Evolutionary conservation across 192 early-diverging fungal species (phyloP), one percentile per base, ranked within the genome.

Genomic region (Rhizoclosmatium sp.): DNA sequence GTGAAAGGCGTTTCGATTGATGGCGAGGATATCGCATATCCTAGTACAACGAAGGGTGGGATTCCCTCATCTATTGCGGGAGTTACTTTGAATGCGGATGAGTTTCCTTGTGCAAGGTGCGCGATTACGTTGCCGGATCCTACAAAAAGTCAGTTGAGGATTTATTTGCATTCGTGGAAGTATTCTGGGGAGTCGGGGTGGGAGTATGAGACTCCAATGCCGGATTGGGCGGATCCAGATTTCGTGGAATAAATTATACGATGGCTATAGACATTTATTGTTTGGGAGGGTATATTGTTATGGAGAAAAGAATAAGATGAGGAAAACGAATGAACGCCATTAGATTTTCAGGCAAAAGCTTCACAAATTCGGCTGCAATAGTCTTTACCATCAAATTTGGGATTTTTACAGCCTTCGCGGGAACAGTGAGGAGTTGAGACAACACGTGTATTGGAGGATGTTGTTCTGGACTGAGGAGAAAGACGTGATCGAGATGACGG

Each of bases 81-180:
- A 45, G 46, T 42, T 9, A 23, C 44, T 19, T 69, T 69, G 67
- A 69, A 21, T 47, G 1, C 23, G n/a, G 51, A 71, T 39, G 80
- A 60, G 59, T 69, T 67, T 78, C 77, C 40, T 58, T 95, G 95
- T 80, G 65, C 69, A 3, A 89, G 93, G 49, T 97, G 95, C 78
- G 72, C 78, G 3, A 72, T 86, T 4, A 72, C 80, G 1, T 84
- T 88, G 46, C 79, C 84, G 0, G 95, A 98, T 79, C 95, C 95
- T 0, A 81, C 81, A 2, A 89, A 89, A 1, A 90, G 94, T 64
- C 88, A 96, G 81, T 87, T 96, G 19, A 83, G 81, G 21, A 96
- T 99, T 74, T 99, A 90, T 89, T 89, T 99, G 59, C 97, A 99
- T 82, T 93, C 95, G n/a, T 94, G 88, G 86, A 89, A 90, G 66